Base-by-base conservation (phyloP, 306 rosid species). In the Herpetospermum pedunculosum region DNA sequence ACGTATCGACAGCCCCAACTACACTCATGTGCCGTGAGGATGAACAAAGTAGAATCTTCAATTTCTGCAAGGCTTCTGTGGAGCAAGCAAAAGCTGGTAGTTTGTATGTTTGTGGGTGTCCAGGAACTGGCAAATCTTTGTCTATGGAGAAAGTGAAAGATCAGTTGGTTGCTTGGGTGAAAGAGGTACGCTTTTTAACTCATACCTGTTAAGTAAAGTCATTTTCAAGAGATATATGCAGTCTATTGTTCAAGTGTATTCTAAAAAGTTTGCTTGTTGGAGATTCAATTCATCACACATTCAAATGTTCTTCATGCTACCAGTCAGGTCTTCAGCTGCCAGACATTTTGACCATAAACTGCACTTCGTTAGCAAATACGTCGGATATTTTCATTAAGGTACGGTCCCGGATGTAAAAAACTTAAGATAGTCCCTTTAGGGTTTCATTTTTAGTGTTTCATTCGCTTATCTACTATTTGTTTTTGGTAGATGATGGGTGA, bases 41-140 rank as follows among this genome's bases (percentile, higher is more conserved):
- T 0, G 97, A 94, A 85, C 99, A 88, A 76, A 81, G 77, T 67
- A 82, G 83, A 83, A 87, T 94, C 53, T 67, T 91, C 28, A 88
- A 79, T 74, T 91, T 94, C 82, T 86, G 95, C 65, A 89, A 94
- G 80, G 75, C 81, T 2, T 79, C 89, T 67, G 38, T 94, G 11
- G 90, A 86, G 77, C 88, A 83, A 35, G 84, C 84, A 71, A 94
- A 86, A 79, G 81, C 97, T n/a, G 92, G 90, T 73, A 88, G 96
- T 81, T 73, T 94, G 18, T 94, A 91, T 44, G 80, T 91, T 0
- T 91, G 99, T 26, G 99, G 99, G 23, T 89, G 96, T 54, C 97
- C 99, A 0, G 99, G 99, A 50, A 91, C 99, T 0, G 97, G 97
- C 15, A 94, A 94, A 74, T 86, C 99, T 0, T 76, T 91, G 50